These are phyloP conservation scores for Talaromyces amestolkiae DNA, from an alignment of 2,329 filamentous ascomycete genomes.

Conservation along the genomic window DNA sequence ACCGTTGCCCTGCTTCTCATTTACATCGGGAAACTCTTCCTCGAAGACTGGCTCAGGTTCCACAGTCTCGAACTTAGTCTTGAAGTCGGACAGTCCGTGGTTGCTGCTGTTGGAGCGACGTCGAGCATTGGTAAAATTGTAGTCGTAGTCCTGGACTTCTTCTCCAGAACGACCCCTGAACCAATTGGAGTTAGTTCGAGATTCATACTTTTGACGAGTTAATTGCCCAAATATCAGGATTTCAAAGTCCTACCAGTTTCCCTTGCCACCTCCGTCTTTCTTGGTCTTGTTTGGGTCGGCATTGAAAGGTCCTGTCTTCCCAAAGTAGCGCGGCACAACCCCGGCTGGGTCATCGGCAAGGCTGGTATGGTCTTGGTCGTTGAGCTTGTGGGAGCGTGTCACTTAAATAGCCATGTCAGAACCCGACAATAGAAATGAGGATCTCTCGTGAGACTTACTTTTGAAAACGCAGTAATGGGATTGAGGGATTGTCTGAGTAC, in stretches of 20 bases:
- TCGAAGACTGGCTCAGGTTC: slow-evolving; percentile 91
- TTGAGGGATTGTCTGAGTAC: not conserved
- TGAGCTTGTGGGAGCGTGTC: slow-evolving; percentile 96
- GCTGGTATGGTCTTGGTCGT: slow-evolving; percentile 84
- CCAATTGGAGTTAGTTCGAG: not conserved
- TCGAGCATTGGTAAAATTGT: slow-evolving; percentile 79
- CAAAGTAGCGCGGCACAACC: slow-evolving; percentile 86
- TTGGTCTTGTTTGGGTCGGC: slow-evolving; percentile 89
- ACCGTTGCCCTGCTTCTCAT: slow-evolving; percentile 9
- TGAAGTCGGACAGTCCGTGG: slow-evolving; percentile 73
- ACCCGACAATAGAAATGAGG: not conserved
- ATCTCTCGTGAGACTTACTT: not conserved
- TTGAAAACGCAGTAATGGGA: not conserved
- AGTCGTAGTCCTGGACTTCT: slow-evolving; percentile 78
- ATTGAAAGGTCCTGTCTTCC: slow-evolving; percentile 77
- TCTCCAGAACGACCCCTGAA: slow-evolving; percentile 77
- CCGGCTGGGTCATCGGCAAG: slow-evolving; percentile 74
- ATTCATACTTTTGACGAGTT: not conserved
- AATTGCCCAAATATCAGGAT: not conserved
- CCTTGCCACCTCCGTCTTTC: slow-evolving; percentile 90
- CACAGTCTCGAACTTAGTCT: slow-evolving; percentile 93
- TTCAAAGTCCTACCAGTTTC: slow-evolving; percentile 73
- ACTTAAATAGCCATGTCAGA: slow-evolving; percentile 53
- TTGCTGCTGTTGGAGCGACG: slow-evolving; percentile 90
- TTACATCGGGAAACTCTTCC: slow-evolving; percentile 60